Conservation (phyloP, 2,329 filamentous ascomycete genomes). For the Rhynchosporium agropyri region DNA sequence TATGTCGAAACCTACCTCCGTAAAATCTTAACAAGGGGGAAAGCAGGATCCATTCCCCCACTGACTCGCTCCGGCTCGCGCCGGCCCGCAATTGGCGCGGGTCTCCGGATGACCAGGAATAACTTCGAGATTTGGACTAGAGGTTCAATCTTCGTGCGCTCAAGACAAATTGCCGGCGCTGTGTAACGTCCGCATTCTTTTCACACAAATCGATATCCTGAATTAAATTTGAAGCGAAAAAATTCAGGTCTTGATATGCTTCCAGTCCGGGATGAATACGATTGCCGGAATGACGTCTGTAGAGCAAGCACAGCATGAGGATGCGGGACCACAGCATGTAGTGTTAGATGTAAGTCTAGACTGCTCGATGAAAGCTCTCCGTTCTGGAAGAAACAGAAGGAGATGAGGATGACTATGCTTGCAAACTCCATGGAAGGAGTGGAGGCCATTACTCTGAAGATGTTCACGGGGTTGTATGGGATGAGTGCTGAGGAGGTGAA, state of each 20-base stretch:
- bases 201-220: no score
- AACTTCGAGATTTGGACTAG: no score
- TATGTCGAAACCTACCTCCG: no score
- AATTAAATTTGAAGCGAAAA: no score
- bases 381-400: slow-evolving; percentile 14
- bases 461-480: slow-evolving; percentile 20
- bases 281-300: not conserved
- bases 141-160: no score
- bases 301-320: slow-evolving; percentile 10
- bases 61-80: no score
- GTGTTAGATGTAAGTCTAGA: slow-evolving; percentile 19
- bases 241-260: not conserved
- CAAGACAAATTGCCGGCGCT: no score
- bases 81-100: no score
- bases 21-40: no score
- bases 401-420: slow-evolving; percentile 20
- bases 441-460: slow-evolving; percentile 14
- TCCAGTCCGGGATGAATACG: not conserved
- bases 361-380: not conserved
- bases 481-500: slow-evolving; percentile 20
- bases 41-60: no score
- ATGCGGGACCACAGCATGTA: slow-evolving; percentile 10
- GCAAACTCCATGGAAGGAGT: slow-evolving; percentile 20
- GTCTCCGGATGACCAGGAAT: no score
- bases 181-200: no score